Conservation (phyloP, 441 rosid genomes). For the Theobroma grandiflorum region DNA sequence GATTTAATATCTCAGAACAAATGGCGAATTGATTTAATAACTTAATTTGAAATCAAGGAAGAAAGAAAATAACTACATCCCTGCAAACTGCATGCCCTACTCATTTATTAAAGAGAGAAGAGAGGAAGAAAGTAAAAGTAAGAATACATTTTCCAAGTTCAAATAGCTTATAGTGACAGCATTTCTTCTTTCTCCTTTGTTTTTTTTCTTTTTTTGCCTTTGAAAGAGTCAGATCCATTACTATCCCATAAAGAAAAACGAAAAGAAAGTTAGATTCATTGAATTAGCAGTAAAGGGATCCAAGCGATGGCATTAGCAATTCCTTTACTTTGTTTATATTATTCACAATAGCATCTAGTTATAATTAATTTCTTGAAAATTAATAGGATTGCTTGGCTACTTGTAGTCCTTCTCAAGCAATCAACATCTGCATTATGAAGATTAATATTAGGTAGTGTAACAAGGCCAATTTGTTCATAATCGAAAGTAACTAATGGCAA, state of each 20-base stretch:
- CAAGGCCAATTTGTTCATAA: too few species aligned
- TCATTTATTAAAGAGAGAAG: slow-evolving; percentile 7
- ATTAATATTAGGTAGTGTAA: not conserved
- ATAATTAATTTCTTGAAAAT: too few species aligned
- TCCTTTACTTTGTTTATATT: not conserved
- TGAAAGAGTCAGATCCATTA: not conserved
- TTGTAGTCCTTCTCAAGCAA: slow-evolving; percentile 10
- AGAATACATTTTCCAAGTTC: slow-evolving; percentile 11
- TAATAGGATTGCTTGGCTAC: too few species aligned
- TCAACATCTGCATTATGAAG: slow-evolving; percentile 6
- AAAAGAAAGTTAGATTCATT: not conserved
- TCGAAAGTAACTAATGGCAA: not conserved
- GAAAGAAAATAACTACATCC: not conserved
- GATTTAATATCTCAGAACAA: not conserved
- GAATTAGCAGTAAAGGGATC: not conserved
- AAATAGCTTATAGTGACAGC: not conserved
- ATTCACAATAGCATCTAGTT: too few species aligned
- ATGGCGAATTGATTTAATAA: not conserved
- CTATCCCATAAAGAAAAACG: not conserved
- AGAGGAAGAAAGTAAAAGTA: not conserved
- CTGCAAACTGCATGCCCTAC: slow-evolving; percentile 21
- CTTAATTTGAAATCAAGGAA: slow-evolving; percentile 12
- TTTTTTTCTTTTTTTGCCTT: not conserved
- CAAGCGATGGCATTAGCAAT: not conserved
- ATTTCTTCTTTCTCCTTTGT: not conserved